These are phyloP conservation scores for Echinochloa phyllopogon DNA, from an alignment of 176 grass and related monocot species.

Conservation along the genomic window DNA sequence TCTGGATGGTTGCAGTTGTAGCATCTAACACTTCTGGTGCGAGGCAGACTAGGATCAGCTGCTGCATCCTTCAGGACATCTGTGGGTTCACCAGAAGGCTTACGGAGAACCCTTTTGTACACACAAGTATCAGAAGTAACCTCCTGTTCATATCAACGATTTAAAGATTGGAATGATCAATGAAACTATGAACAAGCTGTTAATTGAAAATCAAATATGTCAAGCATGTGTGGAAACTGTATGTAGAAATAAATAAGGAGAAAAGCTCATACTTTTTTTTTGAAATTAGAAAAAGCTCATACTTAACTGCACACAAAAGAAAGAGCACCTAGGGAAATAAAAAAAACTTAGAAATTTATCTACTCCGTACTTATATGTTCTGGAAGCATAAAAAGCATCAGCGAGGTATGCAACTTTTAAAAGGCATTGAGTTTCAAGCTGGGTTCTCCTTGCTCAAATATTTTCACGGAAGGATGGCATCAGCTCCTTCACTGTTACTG, in stretches of 20 bases:
- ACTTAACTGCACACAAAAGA: neutral
- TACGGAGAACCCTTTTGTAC: slow-evolving; percentile 82
- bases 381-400: slow-evolving; percentile 6
- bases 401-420: neutral
- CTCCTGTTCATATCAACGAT: slow-evolving; percentile 55
- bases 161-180: neutral
- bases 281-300: slow-evolving; percentile 11
- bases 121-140: slow-evolving; percentile 63
- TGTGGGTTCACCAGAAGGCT: slow-evolving; percentile 56
- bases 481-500: neutral
- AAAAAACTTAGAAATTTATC: neutral
- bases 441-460: neutral
- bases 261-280: slow-evolving; percentile 4
- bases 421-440: neutral
- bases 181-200: slow-evolving; percentile 1
- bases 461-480: neutral
- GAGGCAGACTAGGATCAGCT: slow-evolving; percentile 75
- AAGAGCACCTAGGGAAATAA: neutral
- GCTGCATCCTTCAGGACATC: slow-evolving; percentile 69
- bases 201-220: neutral
- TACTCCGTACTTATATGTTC: neutral
- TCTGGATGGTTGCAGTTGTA: slow-evolving; percentile 75
- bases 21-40: slow-evolving; percentile 81
- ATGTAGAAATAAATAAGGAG: neutral
- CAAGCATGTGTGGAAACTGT: neutral